Evolutionary conservation across 331 rosid genomes (phyloP), one percentile per base, ranked within the genome.

Genomic region (Malus hybrid): DNA sequence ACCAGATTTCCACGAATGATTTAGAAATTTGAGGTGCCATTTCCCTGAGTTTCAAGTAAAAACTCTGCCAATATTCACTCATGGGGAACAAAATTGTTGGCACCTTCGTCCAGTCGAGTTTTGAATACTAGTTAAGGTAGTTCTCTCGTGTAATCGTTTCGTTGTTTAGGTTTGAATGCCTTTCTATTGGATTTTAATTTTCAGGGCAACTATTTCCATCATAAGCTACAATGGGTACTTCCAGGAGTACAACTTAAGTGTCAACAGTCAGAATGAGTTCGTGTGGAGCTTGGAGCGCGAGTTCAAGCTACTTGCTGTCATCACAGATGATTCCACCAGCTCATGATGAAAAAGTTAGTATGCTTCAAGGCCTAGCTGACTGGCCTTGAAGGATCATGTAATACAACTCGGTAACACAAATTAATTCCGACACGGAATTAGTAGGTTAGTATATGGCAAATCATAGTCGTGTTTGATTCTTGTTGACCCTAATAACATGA

Each of bases 201-300:
- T 6, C 90, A 94, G 98, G 90, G 92, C 83, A 71, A 90, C 84
- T 27, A 42, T 94, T 80, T 84, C 86, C 62, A 88, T 90, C 70
- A 81, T 94, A 75, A 83, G 88, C 79, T 90, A 77, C 78, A 86
- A 85, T 62, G 99, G 99, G 36, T 80, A 85, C 84, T 88, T 92
- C 79, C 88, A 82, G 55, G 97, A 94, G 84, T 94, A 92, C 87
- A 85, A 72, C 80, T 44, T 94, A 50, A 88, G 78, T 50, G 76
- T 92, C 76, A 88, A 84, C 69, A 74, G 86, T 54, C 89, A 82
- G 48, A 89, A 87, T 48, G 91, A 85, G 77, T 83, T 90, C 67
- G 80, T 86, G 57, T 90, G 93, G 93, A 78, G 86, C 71, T 52
- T 88, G 79, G 93, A 80, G 67, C 88, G 91, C 31, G 95, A 92